Evolutionary conservation across 2,329 filamentous ascomycete species (phyloP), one percentile per base, ranked within the genome.

Genomic region (Beauveria medogensis): DNA sequence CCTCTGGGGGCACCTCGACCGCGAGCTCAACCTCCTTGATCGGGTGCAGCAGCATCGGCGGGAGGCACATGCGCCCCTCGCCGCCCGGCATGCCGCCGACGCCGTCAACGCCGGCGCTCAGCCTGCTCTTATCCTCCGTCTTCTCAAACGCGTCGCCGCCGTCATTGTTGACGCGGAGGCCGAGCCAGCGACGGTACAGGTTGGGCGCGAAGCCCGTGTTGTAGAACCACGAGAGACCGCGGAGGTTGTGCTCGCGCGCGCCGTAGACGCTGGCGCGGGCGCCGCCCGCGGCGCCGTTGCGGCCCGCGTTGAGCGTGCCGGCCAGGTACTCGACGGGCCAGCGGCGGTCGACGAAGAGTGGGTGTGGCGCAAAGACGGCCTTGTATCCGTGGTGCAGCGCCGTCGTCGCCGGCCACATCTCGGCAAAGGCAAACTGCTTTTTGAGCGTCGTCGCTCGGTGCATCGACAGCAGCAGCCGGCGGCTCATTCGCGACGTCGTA

Each of bases 381-480:
- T 97, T 97, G 76, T 90, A 87, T 12, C 93, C 93, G 71, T 97
- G 92, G 63, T 97, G 92, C 10, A 97, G 81, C 1, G 92, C 90
- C 1, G 90, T 86, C 0, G 90, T 94, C 1, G 88, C 88, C 0
- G 92, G 91, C 91, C 91, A 97, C 92, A 97, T 97, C 74, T 97
- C 93, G 0, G 92, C 90, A 72, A 96, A 96, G 78, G 94, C 95
- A 65, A 90, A 90, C 73, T 95, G 90, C 67, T 92, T 92, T 70
- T 88, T 87, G 68, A 90, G 83, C 34, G 87, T 85, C 4, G 92
- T 96, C 77, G 96, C 92, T 60, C 86, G 83, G 77, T 97, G 93
- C 93, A 97, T 97, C 20, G 88, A 88, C 63, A 86, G 78, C 16
- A 97, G 81, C 53, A 97, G 84, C 52, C 85, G 85, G 54, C 87